Evolutionary conservation across 805 yeast species (phyloP), one percentile per base, ranked within the genome.

Genomic region (Candida pseudofarinosa): DNA sequence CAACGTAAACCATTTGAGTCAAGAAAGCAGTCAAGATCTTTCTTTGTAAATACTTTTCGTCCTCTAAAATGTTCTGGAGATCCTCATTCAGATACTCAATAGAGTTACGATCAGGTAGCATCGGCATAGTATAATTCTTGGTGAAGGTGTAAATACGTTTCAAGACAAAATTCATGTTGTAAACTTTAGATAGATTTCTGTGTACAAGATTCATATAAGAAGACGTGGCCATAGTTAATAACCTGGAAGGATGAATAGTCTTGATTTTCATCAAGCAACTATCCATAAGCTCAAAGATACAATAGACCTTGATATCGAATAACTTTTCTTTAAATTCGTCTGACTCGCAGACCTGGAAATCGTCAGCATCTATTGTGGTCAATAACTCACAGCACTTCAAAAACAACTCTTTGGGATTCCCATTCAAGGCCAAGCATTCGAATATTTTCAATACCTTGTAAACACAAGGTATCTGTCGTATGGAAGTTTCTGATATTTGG

Each of bases 321-420:
- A 68, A 64, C 44, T 48, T 55, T 43, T 56, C 64, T 44, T 45
- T 48, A 8, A 33, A 12, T 2, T 35, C 40, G 7, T 4, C 20
- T 18, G 46, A 46, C 26, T 49, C 54, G 30, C 48, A 41, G 8
- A 35, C 35, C 4, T 38, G 40, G 4, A 41, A 41, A 16, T 53
- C 54, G 18, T 50, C 48, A 4, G 63, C 52, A 16, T 56, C 56
- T 26, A 83, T 49, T 0, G 58, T 46, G 12, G 69, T 51, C 15
- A 90, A 57, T 20, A 85, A 56, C 56, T 88, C 96, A 57, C 86
- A 81, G 10, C 80, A 67, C 46, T 83, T 80, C 40, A 90, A 62
- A 31, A 89, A 76, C 41, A 88, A 60, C 61, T 89, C 96, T 52
- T 87, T 88, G 5, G 93, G 84, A 54, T 86, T 86, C 12, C 96